Base-by-base conservation (phyloP, 805 yeast genomes). In the Cyberlindnera saturnus region DNA sequence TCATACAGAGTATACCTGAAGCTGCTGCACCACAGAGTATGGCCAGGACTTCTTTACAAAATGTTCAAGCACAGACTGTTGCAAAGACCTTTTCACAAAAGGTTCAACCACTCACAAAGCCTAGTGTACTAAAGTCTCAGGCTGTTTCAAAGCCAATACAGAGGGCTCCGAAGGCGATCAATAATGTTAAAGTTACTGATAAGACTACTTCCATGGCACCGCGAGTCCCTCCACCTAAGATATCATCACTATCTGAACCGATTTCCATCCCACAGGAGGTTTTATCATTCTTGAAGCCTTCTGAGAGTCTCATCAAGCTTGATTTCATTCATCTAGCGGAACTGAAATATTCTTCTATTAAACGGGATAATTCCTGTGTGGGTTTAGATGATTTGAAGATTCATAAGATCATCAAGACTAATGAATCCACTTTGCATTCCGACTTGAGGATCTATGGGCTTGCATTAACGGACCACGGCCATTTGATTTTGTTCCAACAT, bases 391-490 rank as follows among this genome's bases (percentile, higher is more conserved):
- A 65, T 42, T 52, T 53, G 14, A 41, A 51, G 6, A 66, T 66
- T 19, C 62, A 66, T 41, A 49, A 54, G 23, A 59, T 66, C 29
- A 64, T 66, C 16, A 53, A 48, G 4, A 48, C 45, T 8, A 50
- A 63, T 43, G 46, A 50, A 14, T 11, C 36, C 3, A 34, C 35
- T 0, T 46, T 67, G 32, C 52, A 51, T 7, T 38, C 46, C 14
- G 46, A 45, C 14, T 52, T 55, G 38, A 51, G 40, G 11, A 58
- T 60, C 6, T 57, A 63, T 20, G 56, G 63, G 1, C 51, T 67
- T 34, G 52, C 53, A 8, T 55, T 67, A 14, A 62, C 70, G 5
- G 62, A 64, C 41, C 41, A 39, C 23, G 71, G 70, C 1, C 56
- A 61, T 35, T 51, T 67, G 20, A 55, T 61, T 32, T 43, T 67